Conservation (phyloP, 2,329 filamentous ascomycete species). For the Trichoderma endophyticum region DNA sequence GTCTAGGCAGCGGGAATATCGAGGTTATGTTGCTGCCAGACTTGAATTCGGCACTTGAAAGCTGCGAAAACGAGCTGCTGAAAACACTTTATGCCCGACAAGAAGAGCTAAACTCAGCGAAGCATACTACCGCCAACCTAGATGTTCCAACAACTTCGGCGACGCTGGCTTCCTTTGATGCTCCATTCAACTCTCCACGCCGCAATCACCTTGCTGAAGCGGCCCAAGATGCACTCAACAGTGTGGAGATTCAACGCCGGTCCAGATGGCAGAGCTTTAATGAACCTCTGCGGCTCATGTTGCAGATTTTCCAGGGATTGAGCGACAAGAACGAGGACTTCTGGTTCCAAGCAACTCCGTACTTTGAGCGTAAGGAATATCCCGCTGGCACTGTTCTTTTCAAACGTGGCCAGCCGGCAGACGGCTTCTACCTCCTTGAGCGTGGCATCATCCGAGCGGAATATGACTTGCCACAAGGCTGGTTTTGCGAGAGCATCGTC, state of each 20-base stretch:
- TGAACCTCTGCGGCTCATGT: slow-evolving; percentile 84
- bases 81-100: slow-evolving; percentile 73
- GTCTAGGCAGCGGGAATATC: slow-evolving; percentile 69
- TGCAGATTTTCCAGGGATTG: slow-evolving; percentile 91
- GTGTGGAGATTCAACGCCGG: slow-evolving; percentile 56
- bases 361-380: slow-evolving; percentile 70
- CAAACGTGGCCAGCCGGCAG: slow-evolving; percentile 69
- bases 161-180: slow-evolving; percentile 35
- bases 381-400: slow-evolving; percentile 71
- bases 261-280: slow-evolving; percentile 81
- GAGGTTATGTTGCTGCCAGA: slow-evolving; percentile 80
- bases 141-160: slow-evolving; percentile 44
- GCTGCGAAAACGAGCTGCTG: slow-evolving; percentile 90
- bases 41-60: slow-evolving; percentile 89
- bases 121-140: slow-evolving; percentile 43
- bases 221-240: slow-evolving; percentile 70
- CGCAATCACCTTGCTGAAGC: slow-evolving; percentile 73
- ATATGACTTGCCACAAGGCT: slow-evolving; percentile 86
- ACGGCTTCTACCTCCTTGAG: slow-evolving; percentile 88
- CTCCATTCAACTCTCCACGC: slow-evolving; percentile 72
- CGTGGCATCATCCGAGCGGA: slow-evolving; percentile 84
- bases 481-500: slow-evolving; percentile 86
- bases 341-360: slow-evolving; percentile 78
- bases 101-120: slow-evolving; percentile 53
- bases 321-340: slow-evolving; percentile 89